Evolutionary conservation across 2,329 filamentous ascomycete genomes (phyloP).

Genomic region (Ascochyta pisi): DNA sequence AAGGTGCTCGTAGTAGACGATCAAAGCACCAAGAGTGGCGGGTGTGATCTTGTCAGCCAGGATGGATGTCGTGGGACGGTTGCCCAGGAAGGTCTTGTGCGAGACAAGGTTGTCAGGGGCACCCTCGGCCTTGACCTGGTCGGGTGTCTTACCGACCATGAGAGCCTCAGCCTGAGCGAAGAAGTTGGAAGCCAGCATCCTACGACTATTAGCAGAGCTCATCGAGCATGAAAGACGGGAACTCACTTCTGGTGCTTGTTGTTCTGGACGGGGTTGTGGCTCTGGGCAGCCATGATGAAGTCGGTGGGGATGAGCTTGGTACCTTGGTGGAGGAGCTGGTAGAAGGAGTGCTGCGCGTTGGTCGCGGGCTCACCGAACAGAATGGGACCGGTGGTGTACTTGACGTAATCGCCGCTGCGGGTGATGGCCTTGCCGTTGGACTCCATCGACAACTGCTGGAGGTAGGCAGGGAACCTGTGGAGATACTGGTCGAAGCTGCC

Average conservation of each 20-base stretch:
- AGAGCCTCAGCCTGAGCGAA: slow-evolving; percentile 87
- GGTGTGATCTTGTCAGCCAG: slow-evolving; percentile 93
- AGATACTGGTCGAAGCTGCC: slow-evolving; percentile 95
- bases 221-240: neutral
- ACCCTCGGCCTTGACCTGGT: slow-evolving; percentile 78
- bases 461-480: slow-evolving; percentile 97
- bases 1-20: slow-evolving; percentile 98
- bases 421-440: slow-evolving; percentile 98
- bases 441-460: slow-evolving; percentile 99
- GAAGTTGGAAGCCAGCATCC: slow-evolving; percentile 91
- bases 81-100: slow-evolving; percentile 99
- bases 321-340: slow-evolving; percentile 98
- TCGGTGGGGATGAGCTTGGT: slow-evolving; percentile 98
- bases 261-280: slow-evolving; percentile 91
- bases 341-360: slow-evolving; percentile 99
- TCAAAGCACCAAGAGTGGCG: slow-evolving; percentile 89
- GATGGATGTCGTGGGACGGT: slow-evolving; percentile 95
- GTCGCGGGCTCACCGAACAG: slow-evolving; percentile 98
- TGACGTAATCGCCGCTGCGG: slow-evolving; percentile 83
- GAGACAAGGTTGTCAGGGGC: slow-evolving; percentile 77
- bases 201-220: slow-evolving; percentile 30
- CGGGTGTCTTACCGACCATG: slow-evolving; percentile 88
- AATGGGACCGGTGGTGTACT: slow-evolving; percentile 96
- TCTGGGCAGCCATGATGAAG: slow-evolving; percentile 95
- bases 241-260: slow-evolving; percentile 86